These are phyloP conservation scores for Yamadazyma songkhlaensis DNA, from an alignment of 1,139 yeast genomes.

Conservation along the genomic window DNA sequence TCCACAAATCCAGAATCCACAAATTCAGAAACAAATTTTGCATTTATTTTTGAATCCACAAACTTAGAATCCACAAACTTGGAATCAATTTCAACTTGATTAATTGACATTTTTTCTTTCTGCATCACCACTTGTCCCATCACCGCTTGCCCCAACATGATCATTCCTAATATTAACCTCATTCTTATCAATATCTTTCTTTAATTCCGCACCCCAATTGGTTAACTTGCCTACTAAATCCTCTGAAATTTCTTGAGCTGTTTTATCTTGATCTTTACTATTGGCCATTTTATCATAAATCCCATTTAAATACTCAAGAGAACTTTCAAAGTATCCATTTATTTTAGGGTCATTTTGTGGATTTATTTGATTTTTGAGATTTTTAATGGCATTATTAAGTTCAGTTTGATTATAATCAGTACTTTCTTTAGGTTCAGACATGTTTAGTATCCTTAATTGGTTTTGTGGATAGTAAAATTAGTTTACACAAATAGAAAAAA, in stretches of 20 bases:
- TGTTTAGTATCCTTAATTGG: too few species aligned
- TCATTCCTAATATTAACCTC: too few species aligned
- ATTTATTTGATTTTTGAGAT: constrained; percentile 11
- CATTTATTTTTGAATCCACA: too few species aligned
- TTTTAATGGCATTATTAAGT: neutral
- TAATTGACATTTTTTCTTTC: too few species aligned
- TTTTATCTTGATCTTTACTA: constrained; percentile 29
- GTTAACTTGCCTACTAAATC: constrained; percentile 32
- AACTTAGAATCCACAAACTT: too few species aligned
- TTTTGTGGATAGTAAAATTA: too few species aligned
- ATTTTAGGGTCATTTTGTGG: constrained; percentile 11
- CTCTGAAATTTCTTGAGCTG: constrained; percentile 38
- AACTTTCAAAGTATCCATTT: constrained; percentile 22
- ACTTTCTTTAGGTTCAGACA: too few species aligned
- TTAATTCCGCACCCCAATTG: constrained; percentile 21
- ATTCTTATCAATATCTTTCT: constrained; percentile 9
- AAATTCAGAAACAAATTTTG: too few species aligned
- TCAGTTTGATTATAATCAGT: neutral
- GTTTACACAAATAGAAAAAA: too few species aligned
- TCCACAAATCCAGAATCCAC: too few species aligned
- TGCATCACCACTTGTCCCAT: neutral
- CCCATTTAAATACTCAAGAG: constrained; percentile 28
- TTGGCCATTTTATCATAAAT: constrained; percentile 30
- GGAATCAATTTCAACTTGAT: too few species aligned
- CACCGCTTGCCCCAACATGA: too few species aligned